These are phyloP conservation scores for Isoetes taiwanensis DNA, from an alignment of 75 land plant genomes.

Conservation along the genomic window DNA sequence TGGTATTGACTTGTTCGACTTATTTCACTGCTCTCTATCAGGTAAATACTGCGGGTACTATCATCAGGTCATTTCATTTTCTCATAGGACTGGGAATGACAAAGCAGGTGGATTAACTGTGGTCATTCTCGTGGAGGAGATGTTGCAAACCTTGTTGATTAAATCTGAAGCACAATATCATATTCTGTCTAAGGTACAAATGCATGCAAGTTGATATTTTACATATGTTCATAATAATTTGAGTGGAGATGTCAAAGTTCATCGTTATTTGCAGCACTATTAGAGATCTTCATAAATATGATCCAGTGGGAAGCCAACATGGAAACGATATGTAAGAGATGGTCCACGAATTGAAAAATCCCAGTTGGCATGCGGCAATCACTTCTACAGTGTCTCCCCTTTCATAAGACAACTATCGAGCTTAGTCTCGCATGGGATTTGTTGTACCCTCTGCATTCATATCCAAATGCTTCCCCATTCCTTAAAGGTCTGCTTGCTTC, in stretches of 20 bases:
- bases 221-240: neutral
- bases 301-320: conserved; percentile 49
- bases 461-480: too few species aligned
- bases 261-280: conserved; percentile 30
- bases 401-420: too few species aligned
- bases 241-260: neutral
- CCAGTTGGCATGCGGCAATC: too few species aligned
- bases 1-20: conserved; percentile 32
- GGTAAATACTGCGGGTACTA: conserved; percentile 17
- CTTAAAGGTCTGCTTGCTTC: too few species aligned
- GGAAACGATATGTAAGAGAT: conserved; percentile 64
- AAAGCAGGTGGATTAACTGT: conserved; percentile 39
- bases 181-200: conserved; percentile 54
- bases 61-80: neutral
- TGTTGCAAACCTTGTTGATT: conserved; percentile 47
- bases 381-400: too few species aligned
- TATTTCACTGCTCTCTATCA: conserved; percentile 28
- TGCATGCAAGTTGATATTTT: neutral
- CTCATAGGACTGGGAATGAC: neutral
- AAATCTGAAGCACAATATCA: conserved; percentile 25
- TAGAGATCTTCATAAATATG: conserved; percentile 75
- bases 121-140: conserved; percentile 54
- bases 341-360: conserved; percentile 20
- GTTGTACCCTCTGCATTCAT: too few species aligned
- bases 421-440: too few species aligned